Evolutionary conservation across 2,329 filamentous ascomycete species (phyloP).

Genomic region (Penicillium sclerotiorum): DNA sequence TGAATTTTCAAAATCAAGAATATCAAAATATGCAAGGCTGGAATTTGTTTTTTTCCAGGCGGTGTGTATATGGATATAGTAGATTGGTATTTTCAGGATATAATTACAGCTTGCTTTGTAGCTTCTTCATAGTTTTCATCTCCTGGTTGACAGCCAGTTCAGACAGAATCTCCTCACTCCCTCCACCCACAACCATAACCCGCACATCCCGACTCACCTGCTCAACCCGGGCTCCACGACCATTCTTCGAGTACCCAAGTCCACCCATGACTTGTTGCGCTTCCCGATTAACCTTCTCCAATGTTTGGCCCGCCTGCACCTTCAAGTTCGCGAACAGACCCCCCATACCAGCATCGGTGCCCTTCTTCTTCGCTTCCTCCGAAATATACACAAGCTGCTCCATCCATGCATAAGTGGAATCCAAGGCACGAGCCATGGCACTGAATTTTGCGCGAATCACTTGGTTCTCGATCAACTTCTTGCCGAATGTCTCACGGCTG

Average conservation of each 20-base stretch:
- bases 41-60: too few species aligned
- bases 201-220: constrained; percentile 58
- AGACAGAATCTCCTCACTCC: constrained; percentile 59
- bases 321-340: constrained; percentile 39
- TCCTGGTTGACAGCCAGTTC: constrained; percentile 58
- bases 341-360: constrained; percentile 21
- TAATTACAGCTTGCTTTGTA: constrained; percentile 27
- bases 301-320: constrained; percentile 52
- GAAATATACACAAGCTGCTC: constrained; percentile 59
- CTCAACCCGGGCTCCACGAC: constrained; percentile 53
- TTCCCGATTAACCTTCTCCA: constrained; percentile 56
- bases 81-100: too few species aligned
- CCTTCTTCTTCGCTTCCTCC: constrained; percentile 20
- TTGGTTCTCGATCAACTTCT: constrained; percentile 58
- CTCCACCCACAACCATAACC: constrained; percentile 58
- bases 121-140: constrained; percentile 24
- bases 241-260: constrained; percentile 54
- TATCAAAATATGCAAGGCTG: too few species aligned
- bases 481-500: constrained; percentile 59
- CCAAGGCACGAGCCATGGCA: constrained; percentile 57
- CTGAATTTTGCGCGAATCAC: constrained; percentile 61
- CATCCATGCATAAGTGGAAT: constrained; percentile 60
- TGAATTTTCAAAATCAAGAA: too few species aligned
- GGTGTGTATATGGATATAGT: too few species aligned
- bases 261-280: constrained; percentile 60